phyloP scores from a whole-genome alignment of 2,329 filamentous ascomycete species.

The Fusarium robinianum region DNA sequence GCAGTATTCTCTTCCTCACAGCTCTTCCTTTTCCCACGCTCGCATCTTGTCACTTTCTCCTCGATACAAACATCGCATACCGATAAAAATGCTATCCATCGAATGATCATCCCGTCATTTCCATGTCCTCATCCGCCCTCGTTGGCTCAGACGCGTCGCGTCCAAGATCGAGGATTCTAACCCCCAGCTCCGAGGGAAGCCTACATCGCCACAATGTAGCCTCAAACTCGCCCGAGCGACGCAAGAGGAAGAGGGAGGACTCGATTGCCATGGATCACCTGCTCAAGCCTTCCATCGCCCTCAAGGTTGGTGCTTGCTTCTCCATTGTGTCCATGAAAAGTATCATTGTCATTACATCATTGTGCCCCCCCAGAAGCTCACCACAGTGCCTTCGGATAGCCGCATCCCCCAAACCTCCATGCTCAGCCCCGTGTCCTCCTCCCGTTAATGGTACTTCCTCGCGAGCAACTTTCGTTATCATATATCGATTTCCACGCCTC shows the following conservation, averaged over 20 bases:
- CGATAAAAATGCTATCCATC: constrained; percentile 22
- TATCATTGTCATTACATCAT: neutral
- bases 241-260: constrained; percentile 45
- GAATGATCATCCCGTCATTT: constrained; percentile 24
- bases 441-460: constrained; percentile 65
- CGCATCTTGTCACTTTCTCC: constrained; percentile 3
- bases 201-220: constrained; percentile 43
- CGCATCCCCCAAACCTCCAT: constrained; percentile 58
- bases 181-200: constrained; percentile 46
- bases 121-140: constrained; percentile 43
- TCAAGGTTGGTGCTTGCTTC: constrained; percentile 50
- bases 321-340: neutral
- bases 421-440: constrained; percentile 60
- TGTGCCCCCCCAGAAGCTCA: constrained; percentile 9
- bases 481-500: constrained; percentile 61
- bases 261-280: constrained; percentile 55
- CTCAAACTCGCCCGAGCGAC: constrained; percentile 35
- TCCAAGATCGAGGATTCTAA: constrained; percentile 49
- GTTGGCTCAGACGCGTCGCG: constrained; percentile 55
- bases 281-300: constrained; percentile 54
- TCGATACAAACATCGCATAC: too few relatives aligned
- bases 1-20: constrained; percentile 16
- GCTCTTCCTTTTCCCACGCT: constrained; percentile 5
- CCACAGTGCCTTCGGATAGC: constrained; percentile 44
- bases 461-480: constrained; percentile 64